These are phyloP conservation scores for Sphaerulina vaccinii DNA, from an alignment of 2,329 filamentous ascomycete species.

Conservation along the genomic window DNA sequence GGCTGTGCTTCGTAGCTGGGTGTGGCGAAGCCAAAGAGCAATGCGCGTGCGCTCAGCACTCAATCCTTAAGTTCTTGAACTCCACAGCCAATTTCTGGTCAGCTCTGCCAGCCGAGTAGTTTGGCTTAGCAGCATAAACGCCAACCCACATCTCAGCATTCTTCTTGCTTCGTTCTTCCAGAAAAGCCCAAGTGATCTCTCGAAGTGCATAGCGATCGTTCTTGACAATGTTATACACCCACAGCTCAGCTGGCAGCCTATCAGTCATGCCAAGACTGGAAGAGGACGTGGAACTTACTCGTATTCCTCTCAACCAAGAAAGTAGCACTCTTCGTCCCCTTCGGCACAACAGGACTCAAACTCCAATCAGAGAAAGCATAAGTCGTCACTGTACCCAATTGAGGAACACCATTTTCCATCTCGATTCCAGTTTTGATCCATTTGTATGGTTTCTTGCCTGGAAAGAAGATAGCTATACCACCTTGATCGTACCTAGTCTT, in stretches of 20 bases:
- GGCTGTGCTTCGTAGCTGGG: too few relatives aligned
- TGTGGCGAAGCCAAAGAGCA: too few relatives aligned
- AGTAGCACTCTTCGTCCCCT: constrained; percentile 6
- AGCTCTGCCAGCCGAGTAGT: constrained; percentile 7
- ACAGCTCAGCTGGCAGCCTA: constrained; percentile 45
- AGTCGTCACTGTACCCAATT: constrained; percentile 19
- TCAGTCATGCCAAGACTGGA: not conserved
- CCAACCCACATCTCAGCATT: constrained; percentile 21
- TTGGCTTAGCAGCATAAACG: constrained; percentile 23
- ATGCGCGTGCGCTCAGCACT: too few relatives aligned
- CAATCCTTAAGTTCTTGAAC: constrained; percentile 20
- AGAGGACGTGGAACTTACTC: constrained; percentile 39
- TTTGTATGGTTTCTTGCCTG: constrained; percentile 3
- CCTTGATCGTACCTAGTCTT: constrained; percentile 23
- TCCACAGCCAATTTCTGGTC: constrained; percentile 18
- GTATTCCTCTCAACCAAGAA: constrained; percentile 42
- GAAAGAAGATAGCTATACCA: constrained; percentile 19
- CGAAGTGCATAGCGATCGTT: constrained; percentile 43
- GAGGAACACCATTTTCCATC: constrained; percentile 17
- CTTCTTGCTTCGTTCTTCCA: constrained; percentile 20
- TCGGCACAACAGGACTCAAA: constrained; percentile 20
- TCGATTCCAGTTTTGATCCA: constrained; percentile 21
- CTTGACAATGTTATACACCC: constrained; percentile 58
- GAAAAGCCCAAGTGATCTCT: constrained; percentile 22
- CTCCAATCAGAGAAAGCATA: constrained; percentile 22